Conservation (phyloP, 768 basidiomycete species). For the Arthromyces matolae region DNA sequence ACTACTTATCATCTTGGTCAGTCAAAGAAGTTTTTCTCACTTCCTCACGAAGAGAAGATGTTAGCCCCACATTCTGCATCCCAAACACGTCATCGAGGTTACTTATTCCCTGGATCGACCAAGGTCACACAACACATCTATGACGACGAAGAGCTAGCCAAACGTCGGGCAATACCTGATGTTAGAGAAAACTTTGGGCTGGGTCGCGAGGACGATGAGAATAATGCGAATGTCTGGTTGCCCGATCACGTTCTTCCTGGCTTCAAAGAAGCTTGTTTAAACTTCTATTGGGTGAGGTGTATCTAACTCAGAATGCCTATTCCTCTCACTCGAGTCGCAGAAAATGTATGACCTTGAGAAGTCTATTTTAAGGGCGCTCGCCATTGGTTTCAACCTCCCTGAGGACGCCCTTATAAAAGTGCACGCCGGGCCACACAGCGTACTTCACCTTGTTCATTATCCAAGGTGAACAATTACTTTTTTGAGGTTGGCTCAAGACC, state of each 20-base stretch:
- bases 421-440: slow-evolving; percentile 46
- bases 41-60: slow-evolving; percentile 35
- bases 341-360: slow-evolving; percentile 40
- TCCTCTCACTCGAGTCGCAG: slow-evolving; percentile 22
- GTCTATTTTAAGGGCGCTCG: slow-evolving; percentile 43
- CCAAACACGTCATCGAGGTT: slow-evolving; percentile 44
- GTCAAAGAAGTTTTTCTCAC: slow-evolving; percentile 38
- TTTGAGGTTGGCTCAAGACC: no score
- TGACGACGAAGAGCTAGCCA: slow-evolving; percentile 26
- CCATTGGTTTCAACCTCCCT: slow-evolving; percentile 40
- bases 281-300: slow-evolving; percentile 49
- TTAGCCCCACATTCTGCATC: slow-evolving; percentile 43
- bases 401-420: slow-evolving; percentile 41
- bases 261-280: slow-evolving; percentile 47
- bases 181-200: slow-evolving; percentile 55
- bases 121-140: slow-evolving; percentile 35
- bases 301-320: no score
- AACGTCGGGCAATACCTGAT: slow-evolving; percentile 29
- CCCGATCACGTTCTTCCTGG: slow-evolving; percentile 49
- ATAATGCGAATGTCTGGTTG: slow-evolving; percentile 57
- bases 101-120: slow-evolving; percentile 37
- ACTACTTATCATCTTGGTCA: slow-evolving; percentile 12
- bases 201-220: slow-evolving; percentile 43
- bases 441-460: slow-evolving; percentile 57
- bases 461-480: slow-evolving; percentile 35